A percentile compares a stretch with the other conserved stretches of the same genome.
These are phyloP conservation scores for Serendipita indica DNA, from an alignment of 768 basidiomycete genomes.

Conservation along the genomic window DNA sequence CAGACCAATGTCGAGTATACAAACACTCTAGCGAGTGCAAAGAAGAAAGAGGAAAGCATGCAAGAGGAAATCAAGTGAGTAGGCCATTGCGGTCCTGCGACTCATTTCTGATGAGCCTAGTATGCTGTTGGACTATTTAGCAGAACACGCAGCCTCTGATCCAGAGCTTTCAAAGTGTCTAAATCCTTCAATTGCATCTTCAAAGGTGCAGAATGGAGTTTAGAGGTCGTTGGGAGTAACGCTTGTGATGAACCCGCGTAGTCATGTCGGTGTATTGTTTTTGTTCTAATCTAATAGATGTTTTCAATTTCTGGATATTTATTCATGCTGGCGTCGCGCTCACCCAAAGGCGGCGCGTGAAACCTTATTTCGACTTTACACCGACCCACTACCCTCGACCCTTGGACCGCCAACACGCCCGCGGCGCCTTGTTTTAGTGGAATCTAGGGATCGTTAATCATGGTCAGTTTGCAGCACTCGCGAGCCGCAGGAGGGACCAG, in stretches of 20 bases:
- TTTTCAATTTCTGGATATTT: no score
- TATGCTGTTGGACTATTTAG: not conserved
- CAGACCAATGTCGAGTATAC: conserved; percentile 2
- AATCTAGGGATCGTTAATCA: not conserved
- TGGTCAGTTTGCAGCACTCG: not conserved
- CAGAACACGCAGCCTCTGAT: not conserved
- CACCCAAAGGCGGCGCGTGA: no score
- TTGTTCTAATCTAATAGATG: no score
- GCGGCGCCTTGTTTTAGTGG: not conserved
- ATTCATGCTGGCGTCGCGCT: no score
- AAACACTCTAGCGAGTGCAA: not conserved
- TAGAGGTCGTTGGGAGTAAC: no score
- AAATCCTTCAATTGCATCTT: not conserved
- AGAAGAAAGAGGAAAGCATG: not conserved
- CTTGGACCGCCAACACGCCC: not conserved
- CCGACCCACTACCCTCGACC: not conserved
- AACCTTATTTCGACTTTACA: conserved; percentile 3
- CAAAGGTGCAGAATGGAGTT: not conserved
- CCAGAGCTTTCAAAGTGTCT: not conserved
- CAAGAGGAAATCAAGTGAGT: conserved; percentile 2
- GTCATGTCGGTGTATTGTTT: no score
- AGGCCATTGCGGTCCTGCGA: not conserved
- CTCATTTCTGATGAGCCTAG: not conserved
- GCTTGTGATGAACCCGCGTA: no score
- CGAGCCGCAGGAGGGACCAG: not conserved